Base-by-base conservation (phyloP, 2,329 filamentous ascomycete species). In the Ustulina deusta region DNA sequence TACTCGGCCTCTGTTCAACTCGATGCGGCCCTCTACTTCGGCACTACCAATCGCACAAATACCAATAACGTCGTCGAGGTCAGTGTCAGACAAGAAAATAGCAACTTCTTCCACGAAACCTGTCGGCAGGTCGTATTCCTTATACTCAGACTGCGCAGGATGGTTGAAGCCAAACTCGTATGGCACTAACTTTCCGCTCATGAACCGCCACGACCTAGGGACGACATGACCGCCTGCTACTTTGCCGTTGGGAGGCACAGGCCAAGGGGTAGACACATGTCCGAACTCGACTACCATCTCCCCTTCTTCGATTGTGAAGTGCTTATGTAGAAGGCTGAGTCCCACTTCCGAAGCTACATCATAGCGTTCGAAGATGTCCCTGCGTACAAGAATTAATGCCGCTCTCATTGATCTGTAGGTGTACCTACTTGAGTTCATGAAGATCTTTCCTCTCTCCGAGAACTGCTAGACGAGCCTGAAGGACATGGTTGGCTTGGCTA, bases 281-380 rank as follows among this genome's bases (percentile, higher is more conserved):
- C 65, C 60, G 27, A 66, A 63, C 54, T 63, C 65, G 17, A 63
- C 65, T 17, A 63, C 65, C 54, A 49, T 63, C 48, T 66, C 65
- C 7, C 65, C 65, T 58, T 63, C 48, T 5, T 63, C 44, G 32
- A 66, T 63, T 20, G 60, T 55, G 36, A 66, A 66, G 48, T 66
- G 64, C 17, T 66, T 66, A 56, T 63, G 65, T 20, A 66, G 49
- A 22, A 66, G 60, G 22, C 65, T 66, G 3, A 66, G 54, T 20
- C 65, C 60, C 25, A 58, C 49, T 29, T 58, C 52, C 22, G 65
- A 66, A 25, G 65, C 34, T 48, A 63, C 59, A 34, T 51, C 54
- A 63, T 66, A 63, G 27, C 60, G 65, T 46, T 66, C 65, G 27
- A 66, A 66, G 36, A 63, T 66, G 44, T 66, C 60, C 40, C 65